Evolutionary conservation across 1,284 basidiomycete species (phyloP).

Genomic region (Thecaphora frezii): DNA sequence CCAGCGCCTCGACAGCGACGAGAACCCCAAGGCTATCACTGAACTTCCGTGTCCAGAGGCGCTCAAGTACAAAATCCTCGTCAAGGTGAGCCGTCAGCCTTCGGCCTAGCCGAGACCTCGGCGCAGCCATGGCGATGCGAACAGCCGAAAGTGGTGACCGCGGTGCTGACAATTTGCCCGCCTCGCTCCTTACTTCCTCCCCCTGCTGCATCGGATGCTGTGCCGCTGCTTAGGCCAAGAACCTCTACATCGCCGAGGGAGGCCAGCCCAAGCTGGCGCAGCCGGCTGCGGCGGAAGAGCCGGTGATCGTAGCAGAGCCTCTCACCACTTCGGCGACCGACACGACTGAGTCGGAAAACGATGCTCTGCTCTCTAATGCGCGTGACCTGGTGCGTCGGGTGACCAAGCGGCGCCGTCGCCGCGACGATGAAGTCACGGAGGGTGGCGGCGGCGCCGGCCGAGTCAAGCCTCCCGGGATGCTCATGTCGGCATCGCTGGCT

Average conservation of each 20-base stretch:
- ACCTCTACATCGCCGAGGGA: constrained; percentile 18
- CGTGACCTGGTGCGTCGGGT: constrained; percentile 12
- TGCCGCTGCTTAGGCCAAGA: constrained; percentile 41
- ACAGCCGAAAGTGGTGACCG: too few relatives aligned
- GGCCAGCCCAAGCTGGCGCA: not conserved
- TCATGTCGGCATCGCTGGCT: constrained; percentile 74
- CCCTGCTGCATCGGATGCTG: too few relatives aligned
- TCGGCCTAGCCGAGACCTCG: too few relatives aligned
- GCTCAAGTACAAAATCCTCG: constrained; percentile 75
- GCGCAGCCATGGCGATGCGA: too few relatives aligned
- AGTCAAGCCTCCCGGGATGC: constrained; percentile 27
- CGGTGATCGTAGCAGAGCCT: not conserved
- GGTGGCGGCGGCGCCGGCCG: not conserved
- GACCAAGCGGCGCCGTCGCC: not conserved
- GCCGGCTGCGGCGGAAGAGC: not conserved
- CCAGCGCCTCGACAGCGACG: constrained; percentile 43
- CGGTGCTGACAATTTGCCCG: too few relatives aligned
- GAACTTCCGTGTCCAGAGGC: constrained; percentile 82
- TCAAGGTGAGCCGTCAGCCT: constrained; percentile 73
- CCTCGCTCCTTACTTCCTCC: too few relatives aligned
- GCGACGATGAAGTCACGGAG: not conserved
- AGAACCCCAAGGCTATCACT: constrained; percentile 59
- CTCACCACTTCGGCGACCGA: constrained; percentile 7
- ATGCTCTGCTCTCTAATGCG: constrained; percentile 10
- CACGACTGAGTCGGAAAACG: constrained; percentile 28